Conservation (phyloP, 495 filamentous ascomycete species). For the Penicillium canariense region DNA sequence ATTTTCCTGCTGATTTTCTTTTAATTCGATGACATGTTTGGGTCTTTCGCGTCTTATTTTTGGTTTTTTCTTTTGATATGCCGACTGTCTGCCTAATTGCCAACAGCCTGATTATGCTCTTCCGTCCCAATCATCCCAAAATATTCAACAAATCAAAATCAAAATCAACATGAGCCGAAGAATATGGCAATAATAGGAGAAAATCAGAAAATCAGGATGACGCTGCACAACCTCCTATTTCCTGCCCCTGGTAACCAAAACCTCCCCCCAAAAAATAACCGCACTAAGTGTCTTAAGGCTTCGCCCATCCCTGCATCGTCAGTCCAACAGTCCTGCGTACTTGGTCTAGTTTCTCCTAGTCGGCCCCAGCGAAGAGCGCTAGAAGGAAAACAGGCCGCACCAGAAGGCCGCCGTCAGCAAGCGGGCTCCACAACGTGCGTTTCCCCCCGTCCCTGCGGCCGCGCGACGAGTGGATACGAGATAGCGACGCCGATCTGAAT, state of each 20-base stretch:
- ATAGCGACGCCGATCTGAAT: slow-evolving; percentile 37
- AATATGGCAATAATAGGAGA: no score
- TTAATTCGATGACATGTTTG: no score
- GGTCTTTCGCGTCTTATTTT: slow-evolving; percentile 12
- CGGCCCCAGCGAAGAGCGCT: slow-evolving; percentile 29
- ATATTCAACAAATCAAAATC: no score
- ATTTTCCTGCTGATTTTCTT: background rate
- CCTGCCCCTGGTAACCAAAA: background rate
- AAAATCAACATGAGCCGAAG: no score
- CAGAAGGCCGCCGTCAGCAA: slow-evolving; percentile 38
- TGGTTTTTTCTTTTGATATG: background rate
- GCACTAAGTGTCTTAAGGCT: background rate
- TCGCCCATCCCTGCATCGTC: background rate
- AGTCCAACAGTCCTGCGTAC: slow-evolving; percentile 1
- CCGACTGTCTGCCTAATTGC: background rate
- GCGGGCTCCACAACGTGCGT: slow-evolving; percentile 38
- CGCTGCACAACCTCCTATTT: background rate
- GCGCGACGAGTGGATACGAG: slow-evolving; percentile 28
- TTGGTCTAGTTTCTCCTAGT: slow-evolving; percentile 23
- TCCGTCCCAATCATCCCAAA: background rate
- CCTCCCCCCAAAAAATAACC: no score
- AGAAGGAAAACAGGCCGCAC: slow-evolving; percentile 36
- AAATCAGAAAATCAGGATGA: background rate
- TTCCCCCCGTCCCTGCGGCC: slow-evolving; percentile 35
- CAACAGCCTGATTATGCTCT: background rate